These are phyloP conservation scores for Trichoderma parareesei DNA, from an alignment of 495 filamentous ascomycete species.

Conservation along the genomic window DNA sequence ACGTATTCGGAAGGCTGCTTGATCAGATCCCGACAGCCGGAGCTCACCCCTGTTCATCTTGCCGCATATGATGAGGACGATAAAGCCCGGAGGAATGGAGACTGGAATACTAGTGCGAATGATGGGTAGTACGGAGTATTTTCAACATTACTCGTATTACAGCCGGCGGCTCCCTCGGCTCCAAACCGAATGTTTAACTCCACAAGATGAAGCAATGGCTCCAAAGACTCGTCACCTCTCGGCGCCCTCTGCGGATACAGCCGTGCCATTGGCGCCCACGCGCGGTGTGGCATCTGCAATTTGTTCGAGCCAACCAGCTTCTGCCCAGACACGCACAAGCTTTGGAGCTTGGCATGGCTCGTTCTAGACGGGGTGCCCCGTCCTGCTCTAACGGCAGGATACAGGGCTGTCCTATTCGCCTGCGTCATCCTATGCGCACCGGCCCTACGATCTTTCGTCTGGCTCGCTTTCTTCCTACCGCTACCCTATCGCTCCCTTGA, in stretches of 20 bases:
- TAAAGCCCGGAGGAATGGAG: background rate
- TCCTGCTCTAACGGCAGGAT: background rate
- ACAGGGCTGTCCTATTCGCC: background rate
- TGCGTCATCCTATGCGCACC: background rate
- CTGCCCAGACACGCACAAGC: background rate
- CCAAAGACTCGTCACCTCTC: background rate
- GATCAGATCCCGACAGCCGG: too few relatives aligned
- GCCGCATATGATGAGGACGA: background rate
- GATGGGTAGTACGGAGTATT: background rate
- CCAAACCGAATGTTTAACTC: conserved; percentile 10
- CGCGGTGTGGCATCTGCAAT: background rate
- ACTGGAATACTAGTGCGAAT: background rate
- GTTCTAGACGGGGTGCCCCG: background rate
- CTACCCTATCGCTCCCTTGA: conserved; percentile 1
- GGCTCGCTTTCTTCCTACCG: background rate
- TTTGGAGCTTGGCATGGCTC: background rate
- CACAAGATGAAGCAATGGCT: background rate
- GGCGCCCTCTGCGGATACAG: conserved; percentile 3
- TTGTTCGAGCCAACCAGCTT: background rate
- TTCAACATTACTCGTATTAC: conserved; percentile 7
- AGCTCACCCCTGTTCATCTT: too few relatives aligned
- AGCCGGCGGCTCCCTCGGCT: conserved; percentile 12
- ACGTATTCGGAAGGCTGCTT: too few relatives aligned
- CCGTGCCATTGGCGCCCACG: conserved; percentile 11
- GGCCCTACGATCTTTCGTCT: background rate